Evolutionary conservation across 2,329 filamentous ascomycete genomes (phyloP).

Genomic region (Dactylonectria macrodidyma): DNA sequence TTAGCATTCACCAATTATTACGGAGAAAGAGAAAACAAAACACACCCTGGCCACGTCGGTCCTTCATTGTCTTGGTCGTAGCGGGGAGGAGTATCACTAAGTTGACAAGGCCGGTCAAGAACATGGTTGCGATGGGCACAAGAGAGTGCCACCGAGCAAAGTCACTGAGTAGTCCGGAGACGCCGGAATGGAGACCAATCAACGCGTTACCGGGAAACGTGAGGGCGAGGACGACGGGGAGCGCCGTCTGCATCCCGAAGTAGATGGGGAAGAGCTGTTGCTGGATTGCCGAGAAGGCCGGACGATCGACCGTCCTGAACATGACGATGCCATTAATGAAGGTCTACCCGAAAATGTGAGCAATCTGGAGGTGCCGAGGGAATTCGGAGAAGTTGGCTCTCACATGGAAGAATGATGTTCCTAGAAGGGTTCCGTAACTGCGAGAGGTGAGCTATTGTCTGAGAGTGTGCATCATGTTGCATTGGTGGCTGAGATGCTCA

Average conservation of each 20-base stretch:
- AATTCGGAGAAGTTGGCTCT: slow-evolving; percentile 4
- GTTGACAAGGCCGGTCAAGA: slow-evolving; percentile 81
- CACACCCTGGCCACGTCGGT: slow-evolving; percentile 85
- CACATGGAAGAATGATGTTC: slow-evolving; percentile 89
- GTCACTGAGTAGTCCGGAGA: slow-evolving; percentile 71
- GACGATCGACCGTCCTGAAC: slow-evolving; percentile 82
- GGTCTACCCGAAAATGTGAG: slow-evolving; percentile 64
- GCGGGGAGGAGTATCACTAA: slow-evolving; percentile 79
- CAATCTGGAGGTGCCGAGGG: background rate
- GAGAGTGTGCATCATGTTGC: background rate
- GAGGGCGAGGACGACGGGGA: slow-evolving; percentile 81
- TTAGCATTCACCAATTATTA: slow-evolving; percentile 31
- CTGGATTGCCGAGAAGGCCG: slow-evolving; percentile 87
- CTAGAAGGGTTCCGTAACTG: slow-evolving; percentile 90
- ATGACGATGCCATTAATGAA: slow-evolving; percentile 83
- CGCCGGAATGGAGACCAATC: slow-evolving; percentile 62
- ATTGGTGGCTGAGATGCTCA: slow-evolving; percentile 55
- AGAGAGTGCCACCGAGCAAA: slow-evolving; percentile 76
- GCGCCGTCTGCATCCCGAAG: slow-evolving; percentile 85
- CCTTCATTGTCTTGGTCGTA: slow-evolving; percentile 81
- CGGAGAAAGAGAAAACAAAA: slow-evolving; percentile 15
- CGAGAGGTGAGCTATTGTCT: slow-evolving; percentile 39
- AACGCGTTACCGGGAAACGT: slow-evolving; percentile 81
- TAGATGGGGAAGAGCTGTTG: slow-evolving; percentile 88
- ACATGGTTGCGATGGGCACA: slow-evolving; percentile 78